phyloP scores from a whole-genome alignment of 2,329 filamentous ascomycete genomes.

The Purpureocillium lavendulum region DNA sequence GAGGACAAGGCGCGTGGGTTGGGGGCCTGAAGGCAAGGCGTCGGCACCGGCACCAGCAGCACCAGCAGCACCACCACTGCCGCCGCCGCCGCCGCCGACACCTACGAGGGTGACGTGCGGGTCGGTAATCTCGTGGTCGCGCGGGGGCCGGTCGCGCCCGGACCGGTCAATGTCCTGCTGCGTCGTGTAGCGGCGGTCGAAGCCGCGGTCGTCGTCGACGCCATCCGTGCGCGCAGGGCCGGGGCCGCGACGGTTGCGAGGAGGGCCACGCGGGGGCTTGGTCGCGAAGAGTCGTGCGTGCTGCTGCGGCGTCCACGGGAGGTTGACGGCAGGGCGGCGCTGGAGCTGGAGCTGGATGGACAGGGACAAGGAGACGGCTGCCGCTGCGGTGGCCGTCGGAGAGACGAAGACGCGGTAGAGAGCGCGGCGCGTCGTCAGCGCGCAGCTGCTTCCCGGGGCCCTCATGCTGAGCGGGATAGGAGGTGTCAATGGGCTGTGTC shows the following conservation, averaged over 20 bases:
- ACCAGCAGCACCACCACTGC: no score
- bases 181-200: conserved; percentile 27
- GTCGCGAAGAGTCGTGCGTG: neutral
- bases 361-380: no score
- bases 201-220: conserved; percentile 13
- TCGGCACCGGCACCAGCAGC: no score
- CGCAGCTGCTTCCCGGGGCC: conserved; percentile 18
- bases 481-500: no score
- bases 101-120: conserved; percentile 32
- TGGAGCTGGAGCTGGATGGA: neutral
- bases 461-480: conserved; percentile 28
- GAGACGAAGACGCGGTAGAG: conserved; percentile 39
- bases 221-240: conserved; percentile 1
- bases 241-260: conserved; percentile 1
- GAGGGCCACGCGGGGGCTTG: neutral
- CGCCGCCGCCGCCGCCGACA: conserved; percentile 26
- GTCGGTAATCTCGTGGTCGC: conserved; percentile 36
- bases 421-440: conserved; percentile 35
- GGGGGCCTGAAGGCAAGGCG: no score
- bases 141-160: conserved; percentile 28
- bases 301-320: neutral
- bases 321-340: neutral
- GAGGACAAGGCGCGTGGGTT: conserved; percentile 31
- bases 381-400: no score
- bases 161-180: conserved; percentile 21